Evolutionary conservation across 164 flowering plant genomes (phyloP).

Genomic region (Chloranthus sessilifolius): DNA sequence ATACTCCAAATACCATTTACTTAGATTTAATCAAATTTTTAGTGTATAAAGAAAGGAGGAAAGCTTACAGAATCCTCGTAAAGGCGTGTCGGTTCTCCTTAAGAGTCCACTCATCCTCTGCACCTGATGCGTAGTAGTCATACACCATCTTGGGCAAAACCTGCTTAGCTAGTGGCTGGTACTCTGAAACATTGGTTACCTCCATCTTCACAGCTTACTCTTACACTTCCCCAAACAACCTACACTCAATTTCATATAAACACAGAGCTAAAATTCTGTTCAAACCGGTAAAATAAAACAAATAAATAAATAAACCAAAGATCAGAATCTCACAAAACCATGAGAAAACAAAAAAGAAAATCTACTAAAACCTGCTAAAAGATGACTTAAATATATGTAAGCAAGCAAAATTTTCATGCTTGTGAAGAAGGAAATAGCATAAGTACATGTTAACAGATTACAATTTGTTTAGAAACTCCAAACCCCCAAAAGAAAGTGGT

Average conservation of each 20-base stretch:
- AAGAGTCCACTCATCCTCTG: constrained; percentile 96
- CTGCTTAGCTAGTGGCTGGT: constrained; percentile 75
- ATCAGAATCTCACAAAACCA: no score
- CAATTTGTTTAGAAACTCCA: no score
- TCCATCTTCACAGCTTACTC: constrained; percentile 36
- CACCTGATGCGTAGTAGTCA: constrained; percentile 96
- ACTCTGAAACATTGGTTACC: constrained; percentile 75
- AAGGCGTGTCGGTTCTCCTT: constrained; percentile 73
- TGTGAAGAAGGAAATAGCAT: no score
- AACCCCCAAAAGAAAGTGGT: no score
- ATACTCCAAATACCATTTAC: neutral
- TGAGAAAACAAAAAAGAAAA: no score
- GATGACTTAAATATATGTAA: no score
- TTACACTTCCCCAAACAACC: constrained; percentile 5
- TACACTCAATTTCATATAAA: constrained; percentile 7
- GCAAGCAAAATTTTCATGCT: no score
- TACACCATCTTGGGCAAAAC: constrained; percentile 87
- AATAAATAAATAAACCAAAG: no score
- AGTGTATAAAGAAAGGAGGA: constrained; percentile 1
- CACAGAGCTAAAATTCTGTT: neutral
- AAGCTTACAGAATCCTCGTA: constrained; percentile 75
- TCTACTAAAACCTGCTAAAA: no score
- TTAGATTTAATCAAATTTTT: no score
- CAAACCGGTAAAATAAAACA: neutral
- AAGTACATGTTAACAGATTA: no score